A percentile compares a stretch with the other conserved stretches of the same genome.
phyloP scores from a whole-genome alignment of 2,329 filamentous ascomycete genomes.

The Falciphora oryzae region DNA sequence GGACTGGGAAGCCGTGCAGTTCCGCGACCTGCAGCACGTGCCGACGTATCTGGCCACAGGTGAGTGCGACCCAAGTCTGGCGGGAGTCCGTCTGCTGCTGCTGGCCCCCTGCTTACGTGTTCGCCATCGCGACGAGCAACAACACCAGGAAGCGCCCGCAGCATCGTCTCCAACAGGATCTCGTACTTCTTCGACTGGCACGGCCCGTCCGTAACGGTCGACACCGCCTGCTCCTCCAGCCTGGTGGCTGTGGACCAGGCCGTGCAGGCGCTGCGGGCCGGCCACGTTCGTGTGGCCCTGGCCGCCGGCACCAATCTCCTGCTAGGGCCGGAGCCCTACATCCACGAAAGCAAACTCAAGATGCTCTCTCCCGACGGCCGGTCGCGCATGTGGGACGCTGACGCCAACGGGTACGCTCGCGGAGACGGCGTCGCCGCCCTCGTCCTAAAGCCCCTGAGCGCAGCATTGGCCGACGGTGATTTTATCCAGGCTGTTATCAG shows the following conservation, averaged over 20 bases:
- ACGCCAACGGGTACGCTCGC: slow-evolving; percentile 42
- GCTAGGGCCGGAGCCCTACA: slow-evolving; percentile 12
- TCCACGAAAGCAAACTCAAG: slow-evolving; percentile 14
- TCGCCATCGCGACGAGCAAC: too few species aligned
- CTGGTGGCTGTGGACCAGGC: slow-evolving; percentile 28
- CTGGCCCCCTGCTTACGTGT: too few species aligned
- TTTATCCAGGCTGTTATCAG: slow-evolving; percentile 25
- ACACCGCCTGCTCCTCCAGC: slow-evolving; percentile 31
- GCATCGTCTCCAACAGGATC: slow-evolving; percentile 16
- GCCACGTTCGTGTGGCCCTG: slow-evolving; percentile 40
- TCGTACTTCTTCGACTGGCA: slow-evolving; percentile 30
- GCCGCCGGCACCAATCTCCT: slow-evolving; percentile 25
- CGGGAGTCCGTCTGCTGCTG: not conserved
- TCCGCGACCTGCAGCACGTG: slow-evolving; percentile 18
- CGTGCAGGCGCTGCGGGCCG: slow-evolving; percentile 34
- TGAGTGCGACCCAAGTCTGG: too few species aligned
- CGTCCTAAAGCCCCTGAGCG: slow-evolving; percentile 52
- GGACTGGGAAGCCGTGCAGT: slow-evolving; percentile 19
- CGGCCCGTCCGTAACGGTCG: slow-evolving; percentile 29
- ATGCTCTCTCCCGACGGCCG: slow-evolving; percentile 15
- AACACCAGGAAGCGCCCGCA: not conserved
- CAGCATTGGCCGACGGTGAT: slow-evolving; percentile 39
- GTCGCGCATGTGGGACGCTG: slow-evolving; percentile 28
- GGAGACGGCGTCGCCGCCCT: slow-evolving; percentile 54
- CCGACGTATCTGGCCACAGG: slow-evolving; percentile 24